These are phyloP conservation scores for Lepidium africanum DNA, from an alignment of 345 rosid species.

Conservation along the genomic window DNA sequence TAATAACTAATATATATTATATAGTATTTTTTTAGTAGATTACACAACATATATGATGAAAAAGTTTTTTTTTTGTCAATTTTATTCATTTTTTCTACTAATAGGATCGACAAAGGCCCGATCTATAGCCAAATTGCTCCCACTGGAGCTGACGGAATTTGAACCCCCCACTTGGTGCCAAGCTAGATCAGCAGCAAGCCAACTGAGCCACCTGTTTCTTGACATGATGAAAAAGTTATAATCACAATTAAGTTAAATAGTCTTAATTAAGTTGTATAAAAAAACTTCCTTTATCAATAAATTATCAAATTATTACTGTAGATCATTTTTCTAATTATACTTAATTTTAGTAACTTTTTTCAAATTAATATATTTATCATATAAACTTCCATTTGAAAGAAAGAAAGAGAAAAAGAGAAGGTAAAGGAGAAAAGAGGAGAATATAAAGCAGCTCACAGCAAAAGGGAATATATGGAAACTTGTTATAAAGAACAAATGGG, in stretches of 20 bases:
- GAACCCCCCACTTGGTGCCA: no score
- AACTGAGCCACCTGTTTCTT: no score
- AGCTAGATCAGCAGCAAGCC: no score
- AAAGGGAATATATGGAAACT: conserved; percentile 39
- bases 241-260: not conserved
- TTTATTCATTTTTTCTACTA: no score
- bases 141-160: no score
- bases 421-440: conserved; percentile 26
- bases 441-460: conserved; percentile 26
- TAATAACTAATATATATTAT: not conserved
- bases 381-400: conserved; percentile 14
- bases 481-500: conserved; percentile 29
- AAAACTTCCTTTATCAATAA: not conserved
- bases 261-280: not conserved
- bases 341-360: not conserved
- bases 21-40: not conserved
- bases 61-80: no score
- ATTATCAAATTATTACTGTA: not conserved
- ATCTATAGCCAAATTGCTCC: no score
- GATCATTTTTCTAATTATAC: no score
- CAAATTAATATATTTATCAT: not conserved
- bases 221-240: no score
- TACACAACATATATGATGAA: not conserved
- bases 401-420: conserved; percentile 18
- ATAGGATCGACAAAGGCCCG: no score